Percentiles rank a stretch among this genome's conserved stretches.
phyloP scores from a whole-genome alignment of 176 grass and related monocot species.

The Avena eriantha region DNA sequence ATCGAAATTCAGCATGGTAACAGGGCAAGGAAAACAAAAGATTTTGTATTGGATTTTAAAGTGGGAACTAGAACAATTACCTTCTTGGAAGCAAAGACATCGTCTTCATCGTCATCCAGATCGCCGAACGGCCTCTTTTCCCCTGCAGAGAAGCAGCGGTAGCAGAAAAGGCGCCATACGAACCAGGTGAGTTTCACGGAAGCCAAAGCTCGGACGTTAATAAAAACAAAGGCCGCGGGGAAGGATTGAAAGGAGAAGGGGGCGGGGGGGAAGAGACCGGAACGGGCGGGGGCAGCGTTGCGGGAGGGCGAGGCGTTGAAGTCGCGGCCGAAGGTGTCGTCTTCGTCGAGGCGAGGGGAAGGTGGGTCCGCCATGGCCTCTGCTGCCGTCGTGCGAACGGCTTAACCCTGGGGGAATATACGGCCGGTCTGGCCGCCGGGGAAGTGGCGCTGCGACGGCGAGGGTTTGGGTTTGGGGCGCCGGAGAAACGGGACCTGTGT shows the following conservation, averaged over 20 bases:
- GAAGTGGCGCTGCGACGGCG: slow-evolving; percentile 10
- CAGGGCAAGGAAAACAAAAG: not conserved
- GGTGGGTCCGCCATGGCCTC: slow-evolving; percentile 26
- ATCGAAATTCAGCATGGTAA: not conserved
- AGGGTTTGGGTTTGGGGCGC: not conserved
- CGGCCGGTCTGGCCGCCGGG: not conserved
- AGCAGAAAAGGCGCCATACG: slow-evolving; percentile 12
- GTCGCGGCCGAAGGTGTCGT: slow-evolving; percentile 39
- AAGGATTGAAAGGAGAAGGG: not conserved
- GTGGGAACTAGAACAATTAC: slow-evolving; percentile 34
- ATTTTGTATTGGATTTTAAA: not conserved
- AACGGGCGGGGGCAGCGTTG: slow-evolving; percentile 19
- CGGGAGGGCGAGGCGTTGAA: slow-evolving; percentile 42
- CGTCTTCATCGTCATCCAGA: slow-evolving; percentile 87
- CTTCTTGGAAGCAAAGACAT: slow-evolving; percentile 83
- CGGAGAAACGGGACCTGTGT: not conserved
- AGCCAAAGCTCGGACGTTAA: not conserved
- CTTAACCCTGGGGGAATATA: not conserved
- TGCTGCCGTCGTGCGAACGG: not conserved
- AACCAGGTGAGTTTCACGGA: not conserved
- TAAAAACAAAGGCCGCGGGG: not conserved
- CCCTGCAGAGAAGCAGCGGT: slow-evolving; percentile 43
- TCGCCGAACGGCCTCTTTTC: slow-evolving; percentile 80
- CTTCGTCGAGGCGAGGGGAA: slow-evolving; percentile 33
- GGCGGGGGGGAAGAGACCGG: not conserved